Percentiles rank a stretch among this genome's conserved stretches.
Evolutionary conservation across 1,284 basidiomycete genomes (phyloP).

Genomic region (Ceratobasidium sp.): DNA sequence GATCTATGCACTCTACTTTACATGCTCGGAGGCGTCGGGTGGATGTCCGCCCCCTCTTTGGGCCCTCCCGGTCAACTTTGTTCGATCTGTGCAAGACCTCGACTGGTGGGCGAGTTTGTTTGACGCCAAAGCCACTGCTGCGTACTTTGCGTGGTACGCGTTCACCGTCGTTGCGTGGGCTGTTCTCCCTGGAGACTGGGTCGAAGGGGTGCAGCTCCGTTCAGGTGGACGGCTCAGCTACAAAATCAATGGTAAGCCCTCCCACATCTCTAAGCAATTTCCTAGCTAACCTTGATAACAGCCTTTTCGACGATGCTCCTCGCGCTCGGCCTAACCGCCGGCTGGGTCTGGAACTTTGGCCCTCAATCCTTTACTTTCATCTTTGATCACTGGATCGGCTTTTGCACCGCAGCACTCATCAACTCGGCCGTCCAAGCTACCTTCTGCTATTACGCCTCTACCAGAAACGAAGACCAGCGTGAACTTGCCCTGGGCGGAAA

Average conservation of each 20-base stretch:
- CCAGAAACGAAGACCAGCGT: slow-evolving; percentile 57
- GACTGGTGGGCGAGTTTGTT: slow-evolving; percentile 76
- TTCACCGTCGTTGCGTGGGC: slow-evolving; percentile 86
- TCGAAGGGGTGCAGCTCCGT: slow-evolving; percentile 80
- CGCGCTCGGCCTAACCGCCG: slow-evolving; percentile 71
- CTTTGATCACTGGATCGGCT: slow-evolving; percentile 91
- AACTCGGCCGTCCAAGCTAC: slow-evolving; percentile 80
- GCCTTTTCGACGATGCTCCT: slow-evolving; percentile 88
- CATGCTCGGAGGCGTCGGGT: slow-evolving; percentile 78
- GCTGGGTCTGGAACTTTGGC: slow-evolving; percentile 74
- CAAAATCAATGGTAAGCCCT: slow-evolving; percentile 87
- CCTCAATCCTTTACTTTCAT: slow-evolving; percentile 84
- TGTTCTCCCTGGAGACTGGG: slow-evolving; percentile 84
- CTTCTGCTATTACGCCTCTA: slow-evolving; percentile 78
- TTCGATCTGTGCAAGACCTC: slow-evolving; percentile 58
- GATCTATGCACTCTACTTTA: slow-evolving; percentile 83
- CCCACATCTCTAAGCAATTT: not conserved
- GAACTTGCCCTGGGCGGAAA: slow-evolving; percentile 93
- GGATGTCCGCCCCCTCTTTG: slow-evolving; percentile 71
- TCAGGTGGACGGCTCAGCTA: slow-evolving; percentile 80
- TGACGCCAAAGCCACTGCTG: slow-evolving; percentile 75
- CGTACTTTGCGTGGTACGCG: slow-evolving; percentile 90
- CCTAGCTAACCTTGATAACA: slow-evolving; percentile 50
- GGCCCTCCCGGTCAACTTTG: slow-evolving; percentile 57
- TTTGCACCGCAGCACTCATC: slow-evolving; percentile 81